Evolutionary conservation across 2,329 filamentous ascomycete species (phyloP), one percentile per base, ranked within the genome.

Genomic region (Trichoderma gracile): DNA sequence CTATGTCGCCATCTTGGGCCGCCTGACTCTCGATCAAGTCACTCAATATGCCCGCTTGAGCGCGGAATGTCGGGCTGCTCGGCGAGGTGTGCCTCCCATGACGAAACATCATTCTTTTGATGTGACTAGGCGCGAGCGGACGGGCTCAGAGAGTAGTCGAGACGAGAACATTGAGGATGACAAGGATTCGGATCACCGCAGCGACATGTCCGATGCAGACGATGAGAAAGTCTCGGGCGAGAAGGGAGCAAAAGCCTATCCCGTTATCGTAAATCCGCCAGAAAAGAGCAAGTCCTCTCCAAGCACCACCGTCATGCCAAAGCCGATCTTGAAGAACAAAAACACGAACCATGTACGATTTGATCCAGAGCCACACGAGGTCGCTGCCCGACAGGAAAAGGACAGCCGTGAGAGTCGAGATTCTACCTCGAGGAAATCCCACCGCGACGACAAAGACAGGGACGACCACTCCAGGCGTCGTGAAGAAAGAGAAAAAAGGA

Each of bases 261-360:
- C 74, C 2, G 73, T 72, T 58, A 78, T 79, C 65, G 77, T 78
- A 65, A 75, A 68, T 56, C 74, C 76, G 0, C 77, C 77, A 0
- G 67, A 58, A 33, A 75, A 74, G 64, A 69, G 67, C 53, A 76
- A 73, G 66, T 72, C 72, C 0, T 78, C 76, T 0, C 74, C 77
- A 0, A 69, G 77, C 1, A 75, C 72, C 54, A 76, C 76, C 5
- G 72, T 75, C 3, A 72, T 71, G 65, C 85, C 84, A 1, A 86
- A 86, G 69, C 81, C 84, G 5, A 87, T 87, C n/a, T 76, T 87
- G 19, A 87, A 87, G 76, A 87, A 87, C 71, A 82, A 80, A 69
- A 84, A 85, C 66, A 81, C 81, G 53, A 82, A 86, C 65, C 82
- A 82, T 52, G 83, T 87, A 5, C 80, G 80, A 4, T 85, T 85